Conservation (phyloP, 2,329 filamentous ascomycete species). For the Hypoxylon sp. region DNA sequence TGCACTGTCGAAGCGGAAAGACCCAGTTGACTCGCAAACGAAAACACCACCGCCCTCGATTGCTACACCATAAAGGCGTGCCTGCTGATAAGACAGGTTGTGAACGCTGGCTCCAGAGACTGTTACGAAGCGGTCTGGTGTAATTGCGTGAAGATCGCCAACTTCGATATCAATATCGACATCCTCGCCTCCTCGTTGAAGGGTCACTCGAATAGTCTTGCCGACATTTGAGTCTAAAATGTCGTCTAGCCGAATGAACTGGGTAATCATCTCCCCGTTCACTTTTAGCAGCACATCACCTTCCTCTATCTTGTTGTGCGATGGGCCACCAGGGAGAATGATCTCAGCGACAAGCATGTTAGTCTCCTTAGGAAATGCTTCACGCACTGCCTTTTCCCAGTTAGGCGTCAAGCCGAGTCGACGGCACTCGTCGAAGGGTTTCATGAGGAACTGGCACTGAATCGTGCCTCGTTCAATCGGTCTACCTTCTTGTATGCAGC, state of each 20-base stretch:
- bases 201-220: constrained; percentile 79
- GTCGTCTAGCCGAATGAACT: constrained; percentile 91
- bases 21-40: constrained; percentile 93
- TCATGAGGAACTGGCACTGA: constrained; percentile 96
- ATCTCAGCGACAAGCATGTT: constrained; percentile 98
- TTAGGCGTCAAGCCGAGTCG: constrained; percentile 85
- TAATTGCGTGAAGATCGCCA: constrained; percentile 92
- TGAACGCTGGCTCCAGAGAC: constrained; percentile 97
- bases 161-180: constrained; percentile 87
- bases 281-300: constrained; percentile 94
- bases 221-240: constrained; percentile 91
- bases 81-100: constrained; percentile 96
- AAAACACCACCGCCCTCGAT: constrained; percentile 83
- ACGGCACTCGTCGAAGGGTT: constrained; percentile 97
- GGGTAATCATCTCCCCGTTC: constrained; percentile 91
- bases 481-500: constrained; percentile 83
- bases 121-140: constrained; percentile 93
- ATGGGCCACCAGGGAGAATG: constrained; percentile 90
- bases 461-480: constrained; percentile 93
- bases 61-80: constrained; percentile 93
- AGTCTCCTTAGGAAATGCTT: constrained; percentile 89
- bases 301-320: constrained; percentile 87
- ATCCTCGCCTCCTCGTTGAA: constrained; percentile 91
- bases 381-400: constrained; percentile 88
- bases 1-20: constrained; percentile 92